Conservation (phyloP, 352 stramenopile species). For the Phytophthora brassicae region DNA sequence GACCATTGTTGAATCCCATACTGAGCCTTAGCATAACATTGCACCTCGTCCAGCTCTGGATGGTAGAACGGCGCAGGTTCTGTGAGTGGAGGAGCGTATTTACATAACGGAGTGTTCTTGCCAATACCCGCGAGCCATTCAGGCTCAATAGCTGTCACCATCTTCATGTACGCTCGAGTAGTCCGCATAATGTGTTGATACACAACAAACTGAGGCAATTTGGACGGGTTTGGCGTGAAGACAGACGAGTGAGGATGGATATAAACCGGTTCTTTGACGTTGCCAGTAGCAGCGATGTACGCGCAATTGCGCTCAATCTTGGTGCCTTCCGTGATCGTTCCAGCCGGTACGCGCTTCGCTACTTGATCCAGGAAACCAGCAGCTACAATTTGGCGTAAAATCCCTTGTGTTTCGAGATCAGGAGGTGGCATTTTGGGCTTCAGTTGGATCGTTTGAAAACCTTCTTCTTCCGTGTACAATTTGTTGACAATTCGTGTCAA, state of each 20-base stretch:
- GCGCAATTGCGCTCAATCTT: constrained; percentile 87
- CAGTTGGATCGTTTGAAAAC: constrained; percentile 44
- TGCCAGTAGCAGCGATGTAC: constrained; percentile 60
- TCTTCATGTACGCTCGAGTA: constrained; percentile 94
- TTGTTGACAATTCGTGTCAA: constrained; percentile 83
- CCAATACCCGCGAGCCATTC: constrained; percentile 94
- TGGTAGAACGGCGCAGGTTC: constrained; percentile 74
- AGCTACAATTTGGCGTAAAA: constrained; percentile 76
- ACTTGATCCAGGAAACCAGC: constrained; percentile 85
- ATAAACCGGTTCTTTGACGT: constrained; percentile 74
- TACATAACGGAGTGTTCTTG: constrained; percentile 72
- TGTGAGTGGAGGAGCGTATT: constrained; percentile 55
- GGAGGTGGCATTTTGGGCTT: constrained; percentile 72
- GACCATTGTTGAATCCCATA: constrained; percentile 74
- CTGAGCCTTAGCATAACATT: constrained; percentile 78
- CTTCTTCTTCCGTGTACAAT: constrained; percentile 49
- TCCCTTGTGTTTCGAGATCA: constrained; percentile 51
- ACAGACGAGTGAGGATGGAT: constrained; percentile 85
- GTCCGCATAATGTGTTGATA: constrained; percentile 82
- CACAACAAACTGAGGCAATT: constrained; percentile 72
- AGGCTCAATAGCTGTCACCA: constrained; percentile 96
- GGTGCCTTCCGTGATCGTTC: constrained; percentile 73
- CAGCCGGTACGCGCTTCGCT: constrained; percentile 65
- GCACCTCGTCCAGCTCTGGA: constrained; percentile 53
- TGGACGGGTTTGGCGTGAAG: constrained; percentile 68